phyloP scores from a whole-genome alignment of 2,329 filamentous ascomycete genomes.

The Fusarium proliferatum region DNA sequence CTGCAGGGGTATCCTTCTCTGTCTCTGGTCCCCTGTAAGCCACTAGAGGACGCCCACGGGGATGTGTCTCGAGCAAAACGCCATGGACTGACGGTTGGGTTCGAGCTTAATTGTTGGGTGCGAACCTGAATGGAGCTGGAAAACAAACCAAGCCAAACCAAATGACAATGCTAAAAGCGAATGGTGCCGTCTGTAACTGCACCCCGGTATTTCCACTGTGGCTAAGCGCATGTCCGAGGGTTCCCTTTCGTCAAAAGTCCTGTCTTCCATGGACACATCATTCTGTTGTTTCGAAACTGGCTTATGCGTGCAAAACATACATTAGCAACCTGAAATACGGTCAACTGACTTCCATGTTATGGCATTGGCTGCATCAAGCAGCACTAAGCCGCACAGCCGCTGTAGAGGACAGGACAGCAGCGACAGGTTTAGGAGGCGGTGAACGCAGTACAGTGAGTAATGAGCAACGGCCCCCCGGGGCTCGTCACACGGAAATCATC shows the following conservation, averaged over 20 bases:
- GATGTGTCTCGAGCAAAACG: constrained; percentile 43
- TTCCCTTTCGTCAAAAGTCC: constrained; percentile 17
- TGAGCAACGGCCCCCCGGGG: constrained; percentile 34
- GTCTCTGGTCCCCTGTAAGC: constrained; percentile 2
- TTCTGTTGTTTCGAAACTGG: constrained; percentile 20
- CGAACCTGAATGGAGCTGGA: constrained; percentile 18
- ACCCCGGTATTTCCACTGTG: constrained; percentile 46
- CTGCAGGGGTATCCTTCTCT: constrained; percentile 28
- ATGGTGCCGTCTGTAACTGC: constrained; percentile 16
- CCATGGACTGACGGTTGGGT: constrained; percentile 45
- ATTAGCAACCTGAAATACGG: constrained; percentile 30
- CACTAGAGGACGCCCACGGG: constrained; percentile 29
- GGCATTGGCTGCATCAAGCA: constrained; percentile 30
- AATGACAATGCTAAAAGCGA: constrained; percentile 28
- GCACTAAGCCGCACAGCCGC: constrained; percentile 22
- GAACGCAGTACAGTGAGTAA: constrained; percentile 28
- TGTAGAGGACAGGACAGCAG: constrained; percentile 24
- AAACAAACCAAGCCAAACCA: constrained; percentile 2
- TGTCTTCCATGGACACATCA: constrained; percentile 19
- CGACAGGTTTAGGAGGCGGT: constrained; percentile 41
- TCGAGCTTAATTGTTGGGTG: constrained; percentile 48
- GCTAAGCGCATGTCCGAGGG: constrained; percentile 34
- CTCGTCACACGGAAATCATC: constrained; percentile 45
- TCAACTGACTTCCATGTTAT: constrained; percentile 30
- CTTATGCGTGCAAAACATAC: constrained; percentile 22